Conservation (phyloP, 805 yeast genomes). For the Ogataea siamensis region DNA sequence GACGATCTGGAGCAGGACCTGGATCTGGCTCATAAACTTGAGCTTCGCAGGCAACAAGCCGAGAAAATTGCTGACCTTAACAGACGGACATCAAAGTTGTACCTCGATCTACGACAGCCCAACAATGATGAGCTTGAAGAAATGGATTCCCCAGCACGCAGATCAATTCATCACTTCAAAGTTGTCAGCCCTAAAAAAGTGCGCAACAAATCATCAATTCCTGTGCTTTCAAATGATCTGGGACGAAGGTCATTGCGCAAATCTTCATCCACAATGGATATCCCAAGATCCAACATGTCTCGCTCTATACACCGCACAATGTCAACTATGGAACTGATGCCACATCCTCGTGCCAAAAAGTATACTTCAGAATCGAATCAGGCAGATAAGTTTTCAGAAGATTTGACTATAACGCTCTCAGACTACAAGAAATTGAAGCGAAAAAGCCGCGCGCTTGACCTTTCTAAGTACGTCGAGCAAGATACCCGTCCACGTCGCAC, state of each 20-base stretch:
- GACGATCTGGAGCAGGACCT: slow-evolving; percentile 19
- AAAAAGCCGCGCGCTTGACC: slow-evolving; percentile 28
- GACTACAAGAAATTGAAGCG: slow-evolving; percentile 28
- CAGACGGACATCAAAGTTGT: slow-evolving; percentile 3
- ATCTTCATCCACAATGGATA: slow-evolving; percentile 31
- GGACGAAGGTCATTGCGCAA: slow-evolving; percentile 25
- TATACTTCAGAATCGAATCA: slow-evolving; percentile 21
- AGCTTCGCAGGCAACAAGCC: slow-evolving; percentile 19
- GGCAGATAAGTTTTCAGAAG: slow-evolving; percentile 28
- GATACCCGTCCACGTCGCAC: slow-evolving; percentile 11
- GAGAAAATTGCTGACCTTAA: slow-evolving; percentile 10
- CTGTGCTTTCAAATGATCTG: slow-evolving; percentile 25
- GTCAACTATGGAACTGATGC: slow-evolving; percentile 10
- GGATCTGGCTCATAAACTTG: slow-evolving; percentile 20
- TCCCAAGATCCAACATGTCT: slow-evolving; percentile 18
- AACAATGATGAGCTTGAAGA: slow-evolving; percentile 29
- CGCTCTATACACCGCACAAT: slow-evolving; percentile 6
- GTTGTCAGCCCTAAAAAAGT: slow-evolving; percentile 15
- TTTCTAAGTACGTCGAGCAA: slow-evolving; percentile 29
- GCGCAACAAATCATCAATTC: slow-evolving; percentile 28
- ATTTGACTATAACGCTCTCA: slow-evolving; percentile 29
- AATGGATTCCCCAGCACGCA: slow-evolving; percentile 23
- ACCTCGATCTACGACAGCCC: not conserved
- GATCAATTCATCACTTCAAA: slow-evolving; percentile 24
- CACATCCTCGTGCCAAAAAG: not conserved